Percentiles rank a stretch among this genome's conserved stretches.
These are phyloP conservation scores for Colletotrichum sp. DNA, from an alignment of 2,329 filamentous ascomycete species.

Conservation along the genomic window DNA sequence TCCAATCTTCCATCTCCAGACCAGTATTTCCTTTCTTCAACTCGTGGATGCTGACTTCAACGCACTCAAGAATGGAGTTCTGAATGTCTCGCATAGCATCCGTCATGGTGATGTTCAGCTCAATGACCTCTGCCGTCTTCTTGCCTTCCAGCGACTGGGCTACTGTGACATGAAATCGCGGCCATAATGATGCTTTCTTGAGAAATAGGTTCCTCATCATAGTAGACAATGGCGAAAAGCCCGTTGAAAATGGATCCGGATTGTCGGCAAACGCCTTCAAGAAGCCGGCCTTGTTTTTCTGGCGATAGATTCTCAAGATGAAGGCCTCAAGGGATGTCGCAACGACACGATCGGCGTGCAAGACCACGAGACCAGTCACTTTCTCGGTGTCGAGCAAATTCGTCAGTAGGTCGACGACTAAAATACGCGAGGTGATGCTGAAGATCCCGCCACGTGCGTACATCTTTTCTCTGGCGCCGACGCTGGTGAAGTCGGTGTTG, in stretches of 20 bases:
- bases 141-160: slow-evolving; percentile 89
- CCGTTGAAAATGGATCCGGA: slow-evolving; percentile 86
- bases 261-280: slow-evolving; percentile 96
- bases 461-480: slow-evolving; percentile 87
- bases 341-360: slow-evolving; percentile 87
- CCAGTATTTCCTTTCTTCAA: slow-evolving; percentile 90
- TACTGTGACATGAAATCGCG: slow-evolving; percentile 90
- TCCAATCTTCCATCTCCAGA: slow-evolving; percentile 97
- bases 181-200: slow-evolving; percentile 87
- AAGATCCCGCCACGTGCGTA: slow-evolving; percentile 90
- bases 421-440: slow-evolving; percentile 92
- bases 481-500: slow-evolving; percentile 92
- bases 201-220: slow-evolving; percentile 95
- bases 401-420: slow-evolving; percentile 94
- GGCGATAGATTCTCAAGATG: slow-evolving; percentile 89
- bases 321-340: slow-evolving; percentile 94
- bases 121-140: slow-evolving; percentile 94
- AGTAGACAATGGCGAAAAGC: slow-evolving; percentile 85
- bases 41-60: slow-evolving; percentile 92
- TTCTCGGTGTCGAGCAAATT: slow-evolving; percentile 79
- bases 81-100: slow-evolving; percentile 93
- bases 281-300: slow-evolving; percentile 93
- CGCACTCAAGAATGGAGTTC: slow-evolving; percentile 92
- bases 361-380: slow-evolving; percentile 83
- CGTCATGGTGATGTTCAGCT: slow-evolving; percentile 95